Evolutionary conservation across 768 basidiomycete genomes (phyloP).

Genomic region (Leccinellum luteum): DNA sequence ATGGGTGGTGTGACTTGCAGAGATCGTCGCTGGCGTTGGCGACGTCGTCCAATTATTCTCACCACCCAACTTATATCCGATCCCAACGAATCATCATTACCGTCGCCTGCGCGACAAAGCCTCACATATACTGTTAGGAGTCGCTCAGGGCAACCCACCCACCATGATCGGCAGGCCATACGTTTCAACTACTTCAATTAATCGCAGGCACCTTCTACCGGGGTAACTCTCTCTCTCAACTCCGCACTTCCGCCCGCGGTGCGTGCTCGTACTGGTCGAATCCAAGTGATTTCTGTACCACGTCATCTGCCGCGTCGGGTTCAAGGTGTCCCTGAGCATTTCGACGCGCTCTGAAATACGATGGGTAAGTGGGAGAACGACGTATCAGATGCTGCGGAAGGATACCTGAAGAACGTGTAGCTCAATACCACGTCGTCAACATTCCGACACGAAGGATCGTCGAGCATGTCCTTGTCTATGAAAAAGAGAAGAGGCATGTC

Average conservation of each 20-base stretch:
- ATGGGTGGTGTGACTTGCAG: neutral
- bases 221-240: neutral
- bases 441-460: slow-evolving; percentile 84
- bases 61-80: neutral
- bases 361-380: neutral
- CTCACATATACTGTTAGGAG: neutral
- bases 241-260: slow-evolving; percentile 8
- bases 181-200: neutral
- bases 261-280: slow-evolving; percentile 60
- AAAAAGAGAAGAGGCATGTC: slow-evolving; percentile 99
- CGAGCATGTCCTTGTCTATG: slow-evolving; percentile 95
- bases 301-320: slow-evolving; percentile 82
- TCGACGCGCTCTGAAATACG: slow-evolving; percentile 65
- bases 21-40: slow-evolving; percentile 6
- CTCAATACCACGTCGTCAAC: slow-evolving; percentile 91
- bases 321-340: slow-evolving; percentile 85
- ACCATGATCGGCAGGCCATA: neutral
- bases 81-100: neutral
- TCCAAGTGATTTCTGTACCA: slow-evolving; percentile 78
- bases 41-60: neutral
- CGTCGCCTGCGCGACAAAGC: neutral
- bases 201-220: too few relatives aligned
- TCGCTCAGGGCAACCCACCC: neutral
- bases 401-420: slow-evolving; percentile 95
- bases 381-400: neutral